These are phyloP conservation scores for Aspergillus novoparasiticus DNA, from an alignment of 2,329 filamentous ascomycete genomes.

Conservation along the genomic window DNA sequence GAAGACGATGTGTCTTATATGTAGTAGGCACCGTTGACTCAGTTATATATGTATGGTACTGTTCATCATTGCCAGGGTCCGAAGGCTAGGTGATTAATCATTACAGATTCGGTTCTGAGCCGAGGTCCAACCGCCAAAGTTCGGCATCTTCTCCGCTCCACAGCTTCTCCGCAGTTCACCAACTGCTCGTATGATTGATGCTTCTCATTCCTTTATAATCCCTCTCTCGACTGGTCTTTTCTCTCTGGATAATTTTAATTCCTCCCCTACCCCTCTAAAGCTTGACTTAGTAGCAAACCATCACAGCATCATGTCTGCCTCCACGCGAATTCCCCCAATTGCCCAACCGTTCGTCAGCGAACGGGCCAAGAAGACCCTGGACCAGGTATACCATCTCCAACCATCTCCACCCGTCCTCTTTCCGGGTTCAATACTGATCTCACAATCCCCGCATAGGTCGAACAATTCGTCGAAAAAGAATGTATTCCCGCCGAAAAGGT, in stretches of 20 bases:
- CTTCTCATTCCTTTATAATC: conserved; percentile 14
- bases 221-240: background rate
- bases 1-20: background rate
- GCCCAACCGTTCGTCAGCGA: conserved; percentile 74
- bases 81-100: too few relatives aligned
- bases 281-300: background rate
- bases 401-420: background rate
- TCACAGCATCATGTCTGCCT: conserved; percentile 49
- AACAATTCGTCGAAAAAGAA: conserved; percentile 96
- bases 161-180: conserved; percentile 29
- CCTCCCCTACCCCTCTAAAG: background rate
- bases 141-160: conserved; percentile 26
- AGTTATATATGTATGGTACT: too few relatives aligned
- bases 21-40: too few relatives aligned
- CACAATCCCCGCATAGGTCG: conserved; percentile 59
- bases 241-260: background rate
- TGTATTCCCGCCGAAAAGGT: conserved; percentile 84
- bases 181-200: conserved; percentile 3
- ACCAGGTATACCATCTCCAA: conserved; percentile 56
- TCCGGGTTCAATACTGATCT: conserved; percentile 1
- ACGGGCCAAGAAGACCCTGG: conserved; percentile 78
- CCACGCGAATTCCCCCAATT: conserved; percentile 59
- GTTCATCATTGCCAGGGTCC: too few relatives aligned
- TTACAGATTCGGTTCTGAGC: conserved; percentile 10
- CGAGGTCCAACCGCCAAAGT: conserved; percentile 29